Evolutionary conservation across 352 stramenopile species (phyloP).

Genomic region (Aphanomyces astaci): DNA sequence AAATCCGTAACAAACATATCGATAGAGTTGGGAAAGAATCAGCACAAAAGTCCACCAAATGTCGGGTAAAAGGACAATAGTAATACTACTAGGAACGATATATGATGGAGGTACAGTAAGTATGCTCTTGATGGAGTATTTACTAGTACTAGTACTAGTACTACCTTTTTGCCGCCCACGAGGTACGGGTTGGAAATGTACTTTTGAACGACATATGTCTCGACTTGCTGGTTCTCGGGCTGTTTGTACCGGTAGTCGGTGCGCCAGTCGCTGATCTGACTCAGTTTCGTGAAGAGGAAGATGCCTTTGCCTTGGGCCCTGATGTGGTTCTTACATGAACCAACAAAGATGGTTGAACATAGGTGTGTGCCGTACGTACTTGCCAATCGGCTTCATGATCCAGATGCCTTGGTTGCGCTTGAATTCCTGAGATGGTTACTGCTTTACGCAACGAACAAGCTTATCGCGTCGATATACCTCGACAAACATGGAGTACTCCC

Average conservation of each 20-base stretch:
- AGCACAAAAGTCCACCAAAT: no score
- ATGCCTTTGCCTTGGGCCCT: constrained; percentile 88
- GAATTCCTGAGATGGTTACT: no score
- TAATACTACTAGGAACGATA: no score
- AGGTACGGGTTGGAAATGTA: constrained; percentile 93
- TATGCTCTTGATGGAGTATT: no score
- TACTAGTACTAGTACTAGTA: no score
- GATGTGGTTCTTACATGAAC: no score
- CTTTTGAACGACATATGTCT: constrained; percentile 91
- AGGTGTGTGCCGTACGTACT: constrained; percentile 33
- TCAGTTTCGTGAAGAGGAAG: constrained; percentile 92
- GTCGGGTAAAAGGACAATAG: no score
- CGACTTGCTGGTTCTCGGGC: constrained; percentile 67
- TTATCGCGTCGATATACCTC: constrained; percentile 42
- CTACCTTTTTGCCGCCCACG: constrained; percentile 88
- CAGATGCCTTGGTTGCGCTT: constrained; percentile 87
- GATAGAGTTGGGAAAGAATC: no score
- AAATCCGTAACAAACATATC: no score
- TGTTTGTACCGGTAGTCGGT: constrained; percentile 82
- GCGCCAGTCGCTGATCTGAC: constrained; percentile 90
- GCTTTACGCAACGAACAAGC: background rate
- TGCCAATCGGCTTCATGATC: constrained; percentile 96
- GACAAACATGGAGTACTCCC: constrained; percentile 92
- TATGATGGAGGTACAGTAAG: no score
- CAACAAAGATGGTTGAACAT: no score